phyloP scores from a whole-genome alignment of 345 rosid genomes.

The Gossypium arboreum region DNA sequence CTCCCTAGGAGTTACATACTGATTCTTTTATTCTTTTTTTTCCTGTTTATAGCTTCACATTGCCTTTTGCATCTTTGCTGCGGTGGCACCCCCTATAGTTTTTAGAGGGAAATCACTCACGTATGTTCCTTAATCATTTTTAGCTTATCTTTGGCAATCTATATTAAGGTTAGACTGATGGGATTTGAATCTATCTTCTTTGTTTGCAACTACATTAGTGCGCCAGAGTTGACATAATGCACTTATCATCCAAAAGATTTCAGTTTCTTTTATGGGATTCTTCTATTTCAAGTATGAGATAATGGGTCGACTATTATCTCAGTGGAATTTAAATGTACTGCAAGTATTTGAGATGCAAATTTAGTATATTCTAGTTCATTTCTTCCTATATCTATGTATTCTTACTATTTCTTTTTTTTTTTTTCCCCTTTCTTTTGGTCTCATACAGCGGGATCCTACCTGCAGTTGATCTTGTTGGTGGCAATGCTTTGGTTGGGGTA shows the following conservation, averaged over 20 bases:
- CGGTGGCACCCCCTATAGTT: slow-evolving; percentile 92
- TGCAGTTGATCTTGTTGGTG: slow-evolving; percentile 57
- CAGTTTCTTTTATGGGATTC: neutral
- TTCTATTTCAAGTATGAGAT: neutral
- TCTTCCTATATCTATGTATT: neutral
- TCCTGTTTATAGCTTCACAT: slow-evolving; percentile 62
- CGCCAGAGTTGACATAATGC: neutral
- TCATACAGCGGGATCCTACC: slow-evolving; percentile 76
- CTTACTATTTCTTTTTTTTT: neutral
- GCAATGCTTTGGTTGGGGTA: slow-evolving; percentile 66
- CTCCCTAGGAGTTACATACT: neutral
- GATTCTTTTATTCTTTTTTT: slow-evolving; percentile 3
- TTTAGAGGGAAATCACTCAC: slow-evolving; percentile 97
- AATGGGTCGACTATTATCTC: neutral
- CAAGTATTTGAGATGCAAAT: neutral
- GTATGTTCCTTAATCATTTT: slow-evolving; percentile 38
- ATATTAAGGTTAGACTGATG: neutral
- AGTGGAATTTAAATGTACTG: neutral
- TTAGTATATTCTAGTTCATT: neutral
- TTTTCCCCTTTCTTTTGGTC: neutral
- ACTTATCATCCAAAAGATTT: neutral
- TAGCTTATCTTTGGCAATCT: neutral
- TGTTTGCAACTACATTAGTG: neutral
- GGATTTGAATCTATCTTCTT: slow-evolving; percentile 1
- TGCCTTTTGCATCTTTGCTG: slow-evolving; percentile 70